Conservation (phyloP, 1,139 yeast genomes). For the Scheffersomyces stambukii region DNA sequence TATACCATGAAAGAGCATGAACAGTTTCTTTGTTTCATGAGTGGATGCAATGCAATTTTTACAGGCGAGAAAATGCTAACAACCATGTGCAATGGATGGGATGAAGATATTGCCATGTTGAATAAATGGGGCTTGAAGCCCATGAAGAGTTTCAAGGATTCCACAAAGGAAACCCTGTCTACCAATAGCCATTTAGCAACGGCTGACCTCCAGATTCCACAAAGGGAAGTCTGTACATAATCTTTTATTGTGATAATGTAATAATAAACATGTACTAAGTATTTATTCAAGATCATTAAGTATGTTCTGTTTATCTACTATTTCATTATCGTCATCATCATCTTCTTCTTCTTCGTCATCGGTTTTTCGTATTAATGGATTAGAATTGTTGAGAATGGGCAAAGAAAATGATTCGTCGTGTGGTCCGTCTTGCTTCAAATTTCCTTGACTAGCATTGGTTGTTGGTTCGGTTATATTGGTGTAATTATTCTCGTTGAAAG, state of each 20-base stretch:
- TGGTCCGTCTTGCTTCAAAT: slow-evolving; percentile 1
- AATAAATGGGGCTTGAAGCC: slow-evolving; percentile 69
- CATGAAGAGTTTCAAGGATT: slow-evolving; percentile 54
- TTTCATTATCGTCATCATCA: not conserved
- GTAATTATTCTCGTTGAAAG: slow-evolving; percentile 6
- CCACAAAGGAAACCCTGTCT: no score
- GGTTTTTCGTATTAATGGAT: slow-evolving; percentile 8
- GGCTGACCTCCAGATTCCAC: no score
- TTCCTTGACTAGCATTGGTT: not conserved
- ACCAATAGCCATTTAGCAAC: no score
- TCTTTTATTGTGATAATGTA: not conserved
- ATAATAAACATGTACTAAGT: not conserved
- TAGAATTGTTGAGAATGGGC: slow-evolving; percentile 19
- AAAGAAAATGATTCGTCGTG: slow-evolving; percentile 29
- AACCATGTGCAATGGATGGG: slow-evolving; percentile 84
- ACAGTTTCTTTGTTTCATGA: slow-evolving; percentile 70
- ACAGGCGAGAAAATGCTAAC: slow-evolving; percentile 82
- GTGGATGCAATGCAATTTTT: slow-evolving; percentile 77
- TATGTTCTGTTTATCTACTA: not conserved
- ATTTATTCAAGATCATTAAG: not conserved
- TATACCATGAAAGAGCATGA: slow-evolving; percentile 78
- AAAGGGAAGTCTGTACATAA: no score
- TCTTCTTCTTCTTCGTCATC: not conserved
- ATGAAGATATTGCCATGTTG: slow-evolving; percentile 69
- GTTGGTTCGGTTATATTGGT: not conserved